Percentiles rank a stretch among this genome's conserved stretches.
phyloP scores from a whole-genome alignment of 495 filamentous ascomycete species.

The Hypoxylon fuscum region DNA sequence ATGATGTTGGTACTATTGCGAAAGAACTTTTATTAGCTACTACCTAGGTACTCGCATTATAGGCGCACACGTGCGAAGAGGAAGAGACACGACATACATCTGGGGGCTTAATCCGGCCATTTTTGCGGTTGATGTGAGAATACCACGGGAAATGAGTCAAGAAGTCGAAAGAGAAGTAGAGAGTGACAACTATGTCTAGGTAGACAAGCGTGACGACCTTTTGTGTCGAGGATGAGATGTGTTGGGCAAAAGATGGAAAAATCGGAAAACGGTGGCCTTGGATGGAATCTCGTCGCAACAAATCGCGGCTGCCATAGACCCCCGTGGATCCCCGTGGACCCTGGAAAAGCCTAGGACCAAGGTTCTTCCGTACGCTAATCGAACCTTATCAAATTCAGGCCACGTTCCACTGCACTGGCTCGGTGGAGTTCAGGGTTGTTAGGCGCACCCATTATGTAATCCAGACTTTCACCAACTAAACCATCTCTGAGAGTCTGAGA shows the following conservation, averaged over 20 bases:
- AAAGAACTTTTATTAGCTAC: slow-evolving; percentile 29
- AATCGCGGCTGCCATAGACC: slow-evolving; percentile 8
- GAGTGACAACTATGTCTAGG: background rate
- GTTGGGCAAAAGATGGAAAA: background rate
- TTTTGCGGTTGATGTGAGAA: slow-evolving; percentile 37
- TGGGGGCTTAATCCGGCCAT: slow-evolving; percentile 62
- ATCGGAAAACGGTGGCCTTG: slow-evolving; percentile 6
- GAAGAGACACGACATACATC: slow-evolving; percentile 51
- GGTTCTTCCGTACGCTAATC: slow-evolving; percentile 11
- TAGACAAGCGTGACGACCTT: background rate
- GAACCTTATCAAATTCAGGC: slow-evolving; percentile 1
- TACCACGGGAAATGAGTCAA: background rate
- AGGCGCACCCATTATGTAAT: background rate
- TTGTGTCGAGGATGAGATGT: slow-evolving; percentile 3
- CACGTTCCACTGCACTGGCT: background rate
- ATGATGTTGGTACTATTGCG: slow-evolving; percentile 82
- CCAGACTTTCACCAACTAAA: background rate
- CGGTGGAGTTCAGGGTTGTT: background rate
- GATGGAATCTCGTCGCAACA: slow-evolving; percentile 12
- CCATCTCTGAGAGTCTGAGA: too few relatives aligned
- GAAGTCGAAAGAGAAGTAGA: background rate
- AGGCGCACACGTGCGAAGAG: slow-evolving; percentile 10
- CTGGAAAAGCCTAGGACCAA: background rate
- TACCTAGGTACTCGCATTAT: too few relatives aligned
- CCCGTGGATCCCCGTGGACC: too few relatives aligned